These are phyloP conservation scores for Corrigiola litoralis DNA, from an alignment of 179 eudicot genomes.

Conservation along the genomic window DNA sequence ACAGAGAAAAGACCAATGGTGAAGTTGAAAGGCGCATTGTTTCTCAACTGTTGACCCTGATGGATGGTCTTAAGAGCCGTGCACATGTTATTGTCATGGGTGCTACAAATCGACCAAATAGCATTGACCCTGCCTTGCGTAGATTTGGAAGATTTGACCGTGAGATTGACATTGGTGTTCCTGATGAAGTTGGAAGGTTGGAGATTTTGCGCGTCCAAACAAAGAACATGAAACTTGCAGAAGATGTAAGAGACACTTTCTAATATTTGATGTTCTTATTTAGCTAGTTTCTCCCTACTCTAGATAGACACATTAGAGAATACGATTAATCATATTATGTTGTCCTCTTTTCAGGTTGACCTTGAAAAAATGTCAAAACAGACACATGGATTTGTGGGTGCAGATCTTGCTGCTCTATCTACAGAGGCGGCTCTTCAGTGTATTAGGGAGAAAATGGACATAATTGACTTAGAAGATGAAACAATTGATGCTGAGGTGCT, in stretches of 20 bases:
- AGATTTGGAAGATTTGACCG: constrained; percentile 72
- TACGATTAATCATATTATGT: neutral
- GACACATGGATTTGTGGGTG: constrained; percentile 78
- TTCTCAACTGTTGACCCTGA: constrained; percentile 59
- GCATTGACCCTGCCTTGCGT: constrained; percentile 67
- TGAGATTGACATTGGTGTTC: constrained; percentile 70
- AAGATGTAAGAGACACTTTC: constrained; percentile 36
- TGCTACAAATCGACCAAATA: constrained; percentile 68
- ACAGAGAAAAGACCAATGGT: constrained; percentile 66
- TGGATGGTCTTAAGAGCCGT: constrained; percentile 71
- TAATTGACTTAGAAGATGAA: constrained; percentile 75
- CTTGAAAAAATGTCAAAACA: constrained; percentile 61
- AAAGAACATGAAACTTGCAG: constrained; percentile 61
- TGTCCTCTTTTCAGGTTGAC: constrained; percentile 44
- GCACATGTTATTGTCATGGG: constrained; percentile 74
- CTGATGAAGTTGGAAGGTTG: constrained; percentile 68
- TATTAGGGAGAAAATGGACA: constrained; percentile 83
- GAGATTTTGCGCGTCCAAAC: constrained; percentile 69
- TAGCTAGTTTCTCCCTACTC: too few relatives aligned
- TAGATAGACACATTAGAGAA: neutral
- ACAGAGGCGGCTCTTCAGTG: constrained; percentile 86
- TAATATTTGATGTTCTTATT: neutral
- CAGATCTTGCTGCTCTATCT: constrained; percentile 76
- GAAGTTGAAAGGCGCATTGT: constrained; percentile 67
- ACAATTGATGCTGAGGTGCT: constrained; percentile 70